A percentile compares a stretch with the other conserved stretches of the same genome.
Conservation (phyloP, 2,329 filamentous ascomycete species). For the Hawksworthiomyces lignivorus region DNA sequence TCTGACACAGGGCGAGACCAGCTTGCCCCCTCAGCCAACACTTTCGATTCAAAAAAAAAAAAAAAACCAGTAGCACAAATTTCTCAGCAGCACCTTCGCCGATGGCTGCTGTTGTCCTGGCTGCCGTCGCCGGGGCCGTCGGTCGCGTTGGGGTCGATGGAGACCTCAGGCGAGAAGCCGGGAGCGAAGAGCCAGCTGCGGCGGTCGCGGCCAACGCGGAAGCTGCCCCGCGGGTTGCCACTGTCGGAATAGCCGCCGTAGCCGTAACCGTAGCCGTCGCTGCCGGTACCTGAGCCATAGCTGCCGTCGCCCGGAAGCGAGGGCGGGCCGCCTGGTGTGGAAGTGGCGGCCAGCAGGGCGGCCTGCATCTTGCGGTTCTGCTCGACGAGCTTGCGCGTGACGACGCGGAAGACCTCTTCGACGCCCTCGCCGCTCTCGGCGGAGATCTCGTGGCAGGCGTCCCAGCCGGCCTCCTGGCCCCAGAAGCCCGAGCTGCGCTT, state of each 20-base stretch:
- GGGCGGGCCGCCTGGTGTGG: slow-evolving; percentile 34
- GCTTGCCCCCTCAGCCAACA: too few species aligned
- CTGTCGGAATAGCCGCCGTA: slow-evolving; percentile 42
- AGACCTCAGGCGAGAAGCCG: slow-evolving; percentile 43
- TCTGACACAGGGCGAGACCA: too few species aligned
- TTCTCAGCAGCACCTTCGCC: slow-evolving; percentile 13
- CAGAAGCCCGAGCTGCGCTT: slow-evolving; percentile 72
- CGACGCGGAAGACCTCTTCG: slow-evolving; percentile 83
- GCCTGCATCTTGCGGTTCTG: slow-evolving; percentile 57
- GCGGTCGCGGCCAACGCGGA: slow-evolving; percentile 49
- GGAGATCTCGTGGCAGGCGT: slow-evolving; percentile 94
- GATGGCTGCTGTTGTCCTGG: slow-evolving; percentile 1
- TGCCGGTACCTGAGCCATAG: slow-evolving; percentile 5
- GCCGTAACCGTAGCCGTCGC: slow-evolving; percentile 5
- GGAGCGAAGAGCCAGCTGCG: slow-evolving; percentile 53
- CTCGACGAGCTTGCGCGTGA: slow-evolving; percentile 55
- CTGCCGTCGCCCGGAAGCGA: slow-evolving; percentile 16
- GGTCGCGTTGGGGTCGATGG: slow-evolving; percentile 34
- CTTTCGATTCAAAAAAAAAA: neutral
- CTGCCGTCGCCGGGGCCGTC: slow-evolving; percentile 5
- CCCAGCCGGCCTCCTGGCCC: slow-evolving; percentile 91
- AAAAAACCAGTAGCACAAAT: too few species aligned
- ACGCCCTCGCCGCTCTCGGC: slow-evolving; percentile 92
- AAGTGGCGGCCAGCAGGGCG: slow-evolving; percentile 47
- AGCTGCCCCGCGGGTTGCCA: slow-evolving; percentile 40